Base-by-base conservation (phyloP, 2,329 filamentous ascomycete species). In the Ophiostoma sp. region DNA sequence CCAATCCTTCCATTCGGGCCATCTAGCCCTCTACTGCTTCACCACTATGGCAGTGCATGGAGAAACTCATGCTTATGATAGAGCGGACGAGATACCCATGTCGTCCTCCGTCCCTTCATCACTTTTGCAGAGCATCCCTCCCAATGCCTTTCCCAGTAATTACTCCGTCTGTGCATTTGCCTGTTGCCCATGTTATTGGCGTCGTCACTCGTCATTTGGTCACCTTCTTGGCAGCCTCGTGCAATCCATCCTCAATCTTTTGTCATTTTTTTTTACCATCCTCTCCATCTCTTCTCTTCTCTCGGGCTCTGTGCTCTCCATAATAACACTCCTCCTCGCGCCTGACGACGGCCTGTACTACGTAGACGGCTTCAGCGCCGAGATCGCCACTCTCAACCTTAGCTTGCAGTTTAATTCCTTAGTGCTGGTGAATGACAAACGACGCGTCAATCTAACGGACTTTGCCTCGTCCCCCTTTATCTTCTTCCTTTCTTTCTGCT, bases 51-150 rank as follows among this genome's bases (percentile, higher is more conserved):
- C 23, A 60, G 54, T 60, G 54, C 41, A 11, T 23, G 13, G 8
- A 60, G 23, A 60, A 6, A 17, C 8, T 31, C 11, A 15, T 31
- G 54, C 27, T 31, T 6, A 33, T 62, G 57, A 62, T 62, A 62
- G 27, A 33, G 57, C 57, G 57, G 57, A 62, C 27, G 57, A 62
- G 57, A 62, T 62, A 35, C 57, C 57, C 57, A 33, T 62, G 57
- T 62, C 57, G 57, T 62, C 57, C 57, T 62, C n/a, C 15, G 23
- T 62, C 13, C 10, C 11, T 62, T 62, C 15, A 27, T 27, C 23
- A 3, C n/a, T 27, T 11, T 10, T 41, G 10, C 39, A 31, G 27
- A 31, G 27, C 27, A 20, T 48, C 44, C 17, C 44, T 48, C 8
- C 10, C n/a, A 13, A 52, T 52, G 48, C 48, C 23, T 27, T n/a